Conservation (phyloP, 1,284 basidiomycete genomes). For the Apiotrichum brassicae region DNA sequence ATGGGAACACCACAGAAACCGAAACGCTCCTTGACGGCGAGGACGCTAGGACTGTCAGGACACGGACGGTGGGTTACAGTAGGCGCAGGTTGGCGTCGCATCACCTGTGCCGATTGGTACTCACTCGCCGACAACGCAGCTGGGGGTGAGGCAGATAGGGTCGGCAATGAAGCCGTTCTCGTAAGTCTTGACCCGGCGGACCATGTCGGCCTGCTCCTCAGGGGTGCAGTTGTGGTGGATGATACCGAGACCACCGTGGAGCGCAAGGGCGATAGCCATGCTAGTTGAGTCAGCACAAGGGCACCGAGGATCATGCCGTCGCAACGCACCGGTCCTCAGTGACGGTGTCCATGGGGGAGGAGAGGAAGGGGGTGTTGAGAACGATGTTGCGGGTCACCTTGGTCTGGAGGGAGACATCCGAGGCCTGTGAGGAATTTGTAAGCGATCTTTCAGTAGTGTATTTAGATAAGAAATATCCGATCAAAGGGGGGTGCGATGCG, state of each 20-base stretch:
- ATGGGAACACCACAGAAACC: slow-evolving; percentile 98
- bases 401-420: slow-evolving; percentile 73
- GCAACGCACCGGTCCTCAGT: slow-evolving; percentile 67
- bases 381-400: slow-evolving; percentile 82
- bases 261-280: slow-evolving; percentile 94
- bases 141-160: slow-evolving; percentile 76
- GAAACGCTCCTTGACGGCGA: slow-evolving; percentile 84
- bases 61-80: no score
- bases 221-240: slow-evolving; percentile 96
- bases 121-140: slow-evolving; percentile 69
- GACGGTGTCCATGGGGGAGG: slow-evolving; percentile 99
- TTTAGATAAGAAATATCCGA: no score
- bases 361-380: slow-evolving; percentile 94
- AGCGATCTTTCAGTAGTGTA: slow-evolving; percentile 4
- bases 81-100: no score
- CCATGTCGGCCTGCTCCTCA: slow-evolving; percentile 88
- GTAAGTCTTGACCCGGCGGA: slow-evolving; percentile 93
- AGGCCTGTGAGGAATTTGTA: slow-evolving; percentile 24
- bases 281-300: slow-evolving; percentile 14
- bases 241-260: slow-evolving; percentile 94
- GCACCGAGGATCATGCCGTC: no score
- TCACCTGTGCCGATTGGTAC: slow-evolving; percentile 6
- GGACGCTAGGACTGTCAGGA: slow-evolving; percentile 51
- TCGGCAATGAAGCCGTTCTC: slow-evolving; percentile 99
- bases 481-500: no score